Evolutionary conservation across 352 stramenopile species (phyloP).

Genomic region (Phytophthora uliginosa): DNA sequence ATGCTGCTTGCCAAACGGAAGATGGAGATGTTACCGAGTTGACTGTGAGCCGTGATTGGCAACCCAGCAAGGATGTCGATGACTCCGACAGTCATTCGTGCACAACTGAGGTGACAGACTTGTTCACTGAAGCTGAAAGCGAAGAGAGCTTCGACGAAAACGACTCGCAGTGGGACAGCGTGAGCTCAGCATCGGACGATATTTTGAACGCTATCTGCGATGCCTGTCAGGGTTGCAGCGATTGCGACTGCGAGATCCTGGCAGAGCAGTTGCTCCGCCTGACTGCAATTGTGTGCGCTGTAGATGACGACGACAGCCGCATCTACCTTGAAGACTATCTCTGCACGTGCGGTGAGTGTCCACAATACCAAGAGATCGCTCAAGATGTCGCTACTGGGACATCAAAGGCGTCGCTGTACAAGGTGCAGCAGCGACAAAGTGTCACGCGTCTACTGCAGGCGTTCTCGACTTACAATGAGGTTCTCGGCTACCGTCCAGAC

Average conservation of each 20-base stretch:
- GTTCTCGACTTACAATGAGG: conserved; percentile 83
- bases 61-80: conserved; percentile 17
- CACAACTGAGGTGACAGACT: conserved; percentile 61
- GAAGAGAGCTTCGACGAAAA: conserved; percentile 35
- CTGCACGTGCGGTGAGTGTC: conserved; percentile 71
- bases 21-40: conserved; percentile 15
- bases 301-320: conserved; percentile 8
- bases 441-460: conserved; percentile 68
- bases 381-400: conserved; percentile 43
- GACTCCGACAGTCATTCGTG: conserved; percentile 48
- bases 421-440: conserved; percentile 40
- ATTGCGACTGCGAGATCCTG: conserved; percentile 45
- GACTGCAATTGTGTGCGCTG: conserved; percentile 18
- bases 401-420: conserved; percentile 36
- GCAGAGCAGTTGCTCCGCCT: conserved; percentile 41
- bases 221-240: conserved; percentile 24
- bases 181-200: conserved; percentile 21
- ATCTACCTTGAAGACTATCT: conserved; percentile 74
- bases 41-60: conserved; percentile 12
- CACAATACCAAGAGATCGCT: conserved; percentile 61
- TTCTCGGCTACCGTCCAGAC: conserved; percentile 54
- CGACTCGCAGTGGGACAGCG: conserved; percentile 33
- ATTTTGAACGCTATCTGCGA: conserved; percentile 17
- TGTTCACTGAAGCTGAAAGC: conserved; percentile 49
- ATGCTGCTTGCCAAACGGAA: conserved; percentile 31